Evolutionary conservation across 1,284 basidiomycete genomes (phyloP), one percentile per base, ranked within the genome.

Genomic region (Ustilago loliicola): DNA sequence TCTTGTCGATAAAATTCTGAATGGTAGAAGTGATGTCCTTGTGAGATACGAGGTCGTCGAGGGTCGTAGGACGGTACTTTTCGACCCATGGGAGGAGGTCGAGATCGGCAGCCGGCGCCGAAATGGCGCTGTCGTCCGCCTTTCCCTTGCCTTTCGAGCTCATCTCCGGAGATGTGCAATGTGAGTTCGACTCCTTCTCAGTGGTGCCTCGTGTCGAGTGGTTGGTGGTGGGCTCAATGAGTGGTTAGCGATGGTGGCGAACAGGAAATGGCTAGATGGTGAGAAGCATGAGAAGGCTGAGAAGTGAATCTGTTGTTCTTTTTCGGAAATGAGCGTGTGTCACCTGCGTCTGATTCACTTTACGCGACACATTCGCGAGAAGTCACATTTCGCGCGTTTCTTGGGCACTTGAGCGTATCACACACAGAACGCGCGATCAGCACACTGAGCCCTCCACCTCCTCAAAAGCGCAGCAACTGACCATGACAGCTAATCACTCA

Each of bases 1-100:
- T 96, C 87, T 95, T 95, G 80, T 95, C 92, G 82, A 99, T 96
- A 86, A 99, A 99, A 86, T 93, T 93, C 61, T 80, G 72, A 30
- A 83, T 70, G 42, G 84, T 86, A 0, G 78, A 60, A 7, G 80
- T 83, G 65, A 86, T 86, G 62, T 86, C 83, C 58, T 78, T 81
- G 70, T 86, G 85, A 6, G 85, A 83, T 19, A 86, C 79, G 51
- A 86, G 74, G 45, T 85, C 83, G 61, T 85, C 83, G 21, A 86
- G 75, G 13, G 82, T 79, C 2, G 68, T 62, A 0, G 85, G 85
- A 13, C 84, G 79, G 61, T 86, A 85, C 72, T 86, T 86, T 57
- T 86, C 85, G 4, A 86, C 85, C 85, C 85, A 83, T 34, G 68
- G 74, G 3, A 77, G 74, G 51, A 77, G 74, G 25, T 77, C 74